Evolutionary conservation across 2,329 filamentous ascomycete species (phyloP).

Genomic region (Claviceps quebecensis): DNA sequence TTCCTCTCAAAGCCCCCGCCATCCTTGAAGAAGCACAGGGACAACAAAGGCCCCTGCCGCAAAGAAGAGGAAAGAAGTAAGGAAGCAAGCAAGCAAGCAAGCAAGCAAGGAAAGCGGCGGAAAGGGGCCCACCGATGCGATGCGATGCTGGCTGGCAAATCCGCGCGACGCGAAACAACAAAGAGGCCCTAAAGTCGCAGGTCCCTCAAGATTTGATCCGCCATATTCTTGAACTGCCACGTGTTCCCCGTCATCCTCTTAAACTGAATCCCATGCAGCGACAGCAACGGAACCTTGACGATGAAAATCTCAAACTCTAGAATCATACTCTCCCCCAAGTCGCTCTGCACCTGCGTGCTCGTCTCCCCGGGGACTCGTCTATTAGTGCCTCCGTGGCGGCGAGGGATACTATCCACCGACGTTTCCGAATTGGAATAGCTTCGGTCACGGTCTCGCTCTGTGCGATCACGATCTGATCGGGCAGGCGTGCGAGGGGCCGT

Average conservation of each 20-base stretch:
- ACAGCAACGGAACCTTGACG: constrained; percentile 89
- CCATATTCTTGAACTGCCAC: constrained; percentile 98
- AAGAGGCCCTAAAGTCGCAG: constrained; percentile 52
- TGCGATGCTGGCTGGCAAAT: background rate
- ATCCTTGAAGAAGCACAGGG: no score
- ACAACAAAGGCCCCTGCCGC: no score
- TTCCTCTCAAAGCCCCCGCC: no score
- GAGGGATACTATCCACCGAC: constrained; percentile 59
- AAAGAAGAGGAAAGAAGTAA: no score
- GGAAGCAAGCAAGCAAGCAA: no score
- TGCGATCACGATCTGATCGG: constrained; percentile 21
- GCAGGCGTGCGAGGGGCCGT: constrained; percentile 29
- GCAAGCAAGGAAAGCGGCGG: background rate
- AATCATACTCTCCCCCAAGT: constrained; percentile 71
- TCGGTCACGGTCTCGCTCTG: constrained; percentile 37
- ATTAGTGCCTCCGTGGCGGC: constrained; percentile 32
- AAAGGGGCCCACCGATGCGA: background rate
- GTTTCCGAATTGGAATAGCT: constrained; percentile 81
- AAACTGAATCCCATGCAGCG: constrained; percentile 91
- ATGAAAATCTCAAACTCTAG: constrained; percentile 93
- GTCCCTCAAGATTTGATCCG: constrained; percentile 82
- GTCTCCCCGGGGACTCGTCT: constrained; percentile 67
- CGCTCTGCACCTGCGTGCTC: constrained; percentile 79
- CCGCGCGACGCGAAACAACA: no score
- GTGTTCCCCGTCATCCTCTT: constrained; percentile 92